These are phyloP conservation scores for Ambrosia trifida DNA, from an alignment of 129 eudicot genomes.

Conservation along the genomic window DNA sequence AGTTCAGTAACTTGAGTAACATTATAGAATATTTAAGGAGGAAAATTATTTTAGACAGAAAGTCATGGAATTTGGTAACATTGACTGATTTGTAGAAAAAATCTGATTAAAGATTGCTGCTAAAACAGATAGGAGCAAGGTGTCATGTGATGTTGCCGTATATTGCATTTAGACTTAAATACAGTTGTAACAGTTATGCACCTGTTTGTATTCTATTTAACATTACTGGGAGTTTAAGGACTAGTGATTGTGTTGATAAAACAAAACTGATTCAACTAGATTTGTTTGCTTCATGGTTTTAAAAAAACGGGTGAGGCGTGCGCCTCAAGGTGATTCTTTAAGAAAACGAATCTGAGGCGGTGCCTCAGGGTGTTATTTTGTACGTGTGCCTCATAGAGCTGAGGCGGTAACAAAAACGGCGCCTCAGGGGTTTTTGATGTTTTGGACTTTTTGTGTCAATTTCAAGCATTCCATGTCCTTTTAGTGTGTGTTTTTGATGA, in stretches of 20 bases:
- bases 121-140: constrained; percentile 4
- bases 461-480: no score
- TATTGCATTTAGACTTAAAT: constrained; percentile 8
- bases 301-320: no score
- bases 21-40: background rate
- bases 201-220: background rate
- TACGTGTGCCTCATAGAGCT: no score
- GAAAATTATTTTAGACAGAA: background rate
- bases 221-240: background rate
- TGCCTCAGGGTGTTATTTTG: no score
- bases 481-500: no score
- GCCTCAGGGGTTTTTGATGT: no score
- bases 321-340: no score
- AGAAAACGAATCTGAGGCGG: no score
- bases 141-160: constrained; percentile 8
- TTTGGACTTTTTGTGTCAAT: no score
- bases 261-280: background rate
- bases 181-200: no score
- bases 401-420: no score
- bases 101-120: background rate
- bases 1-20: background rate
- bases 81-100: constrained; percentile 16
- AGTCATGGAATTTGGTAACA: constrained; percentile 4
- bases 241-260: constrained; percentile 1
- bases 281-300: constrained; percentile 12